Conservation (phyloP, 2,329 filamentous ascomycete genomes). For the Eutypella sp. region DNA sequence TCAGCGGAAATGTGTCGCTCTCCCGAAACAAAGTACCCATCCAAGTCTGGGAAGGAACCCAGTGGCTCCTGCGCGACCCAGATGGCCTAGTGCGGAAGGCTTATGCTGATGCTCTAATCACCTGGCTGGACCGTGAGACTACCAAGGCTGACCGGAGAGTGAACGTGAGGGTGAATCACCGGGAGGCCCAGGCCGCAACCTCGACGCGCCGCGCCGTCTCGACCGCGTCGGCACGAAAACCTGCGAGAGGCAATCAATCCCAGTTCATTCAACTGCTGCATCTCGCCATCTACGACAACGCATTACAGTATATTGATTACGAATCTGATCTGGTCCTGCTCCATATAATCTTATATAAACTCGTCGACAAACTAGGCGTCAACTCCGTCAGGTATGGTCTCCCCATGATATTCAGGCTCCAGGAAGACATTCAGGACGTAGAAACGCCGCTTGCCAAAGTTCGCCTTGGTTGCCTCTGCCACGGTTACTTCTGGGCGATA, state of each 20-base stretch:
- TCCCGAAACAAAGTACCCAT: slow-evolving; percentile 71
- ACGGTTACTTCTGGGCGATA: slow-evolving; percentile 83
- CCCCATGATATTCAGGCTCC: slow-evolving; percentile 83
- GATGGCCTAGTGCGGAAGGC: slow-evolving; percentile 75
- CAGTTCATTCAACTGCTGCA: slow-evolving; percentile 80
- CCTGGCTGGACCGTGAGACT: slow-evolving; percentile 82
- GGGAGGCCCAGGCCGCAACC: too few species aligned
- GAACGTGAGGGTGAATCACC: too few species aligned
- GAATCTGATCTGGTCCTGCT: slow-evolving; percentile 73
- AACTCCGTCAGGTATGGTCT: slow-evolving; percentile 75
- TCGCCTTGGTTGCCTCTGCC: slow-evolving; percentile 75
- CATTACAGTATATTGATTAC: slow-evolving; percentile 65
- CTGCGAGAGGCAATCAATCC: slow-evolving; percentile 48
- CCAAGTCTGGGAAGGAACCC: slow-evolving; percentile 91
- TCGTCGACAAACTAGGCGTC: slow-evolving; percentile 74
- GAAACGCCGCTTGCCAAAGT: slow-evolving; percentile 67
- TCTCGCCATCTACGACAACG: slow-evolving; percentile 83
- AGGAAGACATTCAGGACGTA: slow-evolving; percentile 72
- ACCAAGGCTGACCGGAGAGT: slow-evolving; percentile 59
- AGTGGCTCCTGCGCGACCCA: slow-evolving; percentile 81
- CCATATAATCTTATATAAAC: slow-evolving; percentile 68
- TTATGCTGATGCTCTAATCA: slow-evolving; percentile 76
- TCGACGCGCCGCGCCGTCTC: slow-evolving; percentile 60
- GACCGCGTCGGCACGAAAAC: slow-evolving; percentile 59
- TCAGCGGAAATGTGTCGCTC: slow-evolving; percentile 56